Percentiles rank a stretch among this genome's conserved stretches.
Conservation (phyloP, 345 rosid genomes). For the Populus pruinosa region DNA sequence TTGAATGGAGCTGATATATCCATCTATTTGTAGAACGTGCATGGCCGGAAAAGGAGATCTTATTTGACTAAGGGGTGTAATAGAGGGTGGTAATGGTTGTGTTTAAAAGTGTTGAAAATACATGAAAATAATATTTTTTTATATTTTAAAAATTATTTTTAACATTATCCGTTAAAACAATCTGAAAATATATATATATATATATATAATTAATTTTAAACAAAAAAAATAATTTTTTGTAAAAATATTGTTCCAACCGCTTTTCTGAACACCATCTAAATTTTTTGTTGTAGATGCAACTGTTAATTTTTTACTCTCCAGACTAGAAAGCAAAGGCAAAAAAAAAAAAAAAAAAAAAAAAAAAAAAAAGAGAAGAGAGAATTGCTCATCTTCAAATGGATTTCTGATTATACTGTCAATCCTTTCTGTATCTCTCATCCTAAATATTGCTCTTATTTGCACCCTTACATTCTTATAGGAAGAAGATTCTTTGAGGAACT, state of each 20-base stretch:
- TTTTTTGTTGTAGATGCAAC: neutral
- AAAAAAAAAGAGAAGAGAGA: neutral
- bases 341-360: no score
- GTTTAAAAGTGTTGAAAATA: no score
- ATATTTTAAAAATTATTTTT: no score
- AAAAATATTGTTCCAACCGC: no score
- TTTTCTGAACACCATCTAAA: no score
- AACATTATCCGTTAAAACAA: no score
- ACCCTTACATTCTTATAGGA: slow-evolving; percentile 44
- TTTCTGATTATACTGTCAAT: neutral
- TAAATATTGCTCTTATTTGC: neutral
- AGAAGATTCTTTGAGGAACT: slow-evolving; percentile 95
- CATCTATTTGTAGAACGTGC: neutral
- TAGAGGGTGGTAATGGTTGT: no score
- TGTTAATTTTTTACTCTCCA: neutral
- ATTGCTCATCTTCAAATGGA: neutral
- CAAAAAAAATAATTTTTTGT: no score
- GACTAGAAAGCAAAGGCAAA: neutral
- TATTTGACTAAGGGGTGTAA: neutral
- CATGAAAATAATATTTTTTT: no score
- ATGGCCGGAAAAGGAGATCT: neutral
- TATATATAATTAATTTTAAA: no score
- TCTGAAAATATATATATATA: no score
- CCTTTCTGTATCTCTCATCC: slow-evolving; percentile 1
- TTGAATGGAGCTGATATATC: neutral